Evolutionary conservation across 2,329 filamentous ascomycete genomes (phyloP), one percentile per base, ranked within the genome.

Genomic region (Ceratocystis albifundus): DNA sequence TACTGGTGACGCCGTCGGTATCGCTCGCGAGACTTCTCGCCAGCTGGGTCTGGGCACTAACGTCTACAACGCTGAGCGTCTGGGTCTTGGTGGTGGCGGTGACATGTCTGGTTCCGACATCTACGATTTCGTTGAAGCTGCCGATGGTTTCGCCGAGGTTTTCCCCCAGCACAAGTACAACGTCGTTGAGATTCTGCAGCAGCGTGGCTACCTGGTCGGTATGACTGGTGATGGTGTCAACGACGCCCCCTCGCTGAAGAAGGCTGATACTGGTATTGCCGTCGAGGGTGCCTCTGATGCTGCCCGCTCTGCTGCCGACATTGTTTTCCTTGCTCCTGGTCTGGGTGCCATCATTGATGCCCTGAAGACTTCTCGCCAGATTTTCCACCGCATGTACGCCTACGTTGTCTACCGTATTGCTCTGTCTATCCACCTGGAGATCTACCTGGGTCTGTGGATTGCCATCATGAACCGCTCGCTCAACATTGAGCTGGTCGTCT

Each of bases 171-270:
- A 96, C 84, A 96, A 96, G 82, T 95, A 92, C 80, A 89, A 90
- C 70, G 90, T 94, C 76, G 90, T 96, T 72, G 90, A 95, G 78
- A 95, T 95, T 74, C 84, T 96, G 63, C 90, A 96, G 79, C 88
- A 93, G 80, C 89, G 90, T 84, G 90, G 90, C 71, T 92, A 95
- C 78, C 84, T 96, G 50, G 90, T 95, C 78, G 91, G 90, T 75
- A 96, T 96, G 91, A 96, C 90, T 77, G 90, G 90, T 82, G 91
- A 96, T 72, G 90, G 90, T 83, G 90, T 96, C 79, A 96, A 96
- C 79, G 90, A 96, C 77, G 90, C 90, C 70, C 89, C 90, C 70
- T 95, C 90, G 36, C 81, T 96, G 74, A 95, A 96, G 81, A 95
- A 92, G 81, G 90, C 90, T n/a, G 90, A 96, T 79, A 95, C 90